Evolutionary conservation across 192 early-diverging fungal species (phyloP).

Genomic region (Linderina pennispora): DNA sequence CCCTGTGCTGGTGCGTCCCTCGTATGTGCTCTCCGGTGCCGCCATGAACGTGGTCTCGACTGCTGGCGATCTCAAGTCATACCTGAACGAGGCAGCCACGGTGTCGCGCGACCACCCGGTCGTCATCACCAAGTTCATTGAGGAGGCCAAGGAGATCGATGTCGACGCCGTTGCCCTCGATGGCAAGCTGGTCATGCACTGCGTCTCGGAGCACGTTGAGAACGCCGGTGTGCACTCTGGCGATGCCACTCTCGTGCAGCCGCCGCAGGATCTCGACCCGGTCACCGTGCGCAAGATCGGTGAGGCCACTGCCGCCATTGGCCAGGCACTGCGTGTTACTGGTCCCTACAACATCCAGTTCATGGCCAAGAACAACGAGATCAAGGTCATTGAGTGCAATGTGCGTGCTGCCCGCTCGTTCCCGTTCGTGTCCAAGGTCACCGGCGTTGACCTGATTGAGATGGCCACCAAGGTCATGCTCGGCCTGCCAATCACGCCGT

Average conservation of each 20-base stretch:
- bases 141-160: slow-evolving; percentile 98
- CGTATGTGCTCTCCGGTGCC: slow-evolving; percentile 97
- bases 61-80: slow-evolving; percentile 72
- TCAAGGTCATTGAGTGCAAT: slow-evolving; percentile 99
- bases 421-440: slow-evolving; percentile 97
- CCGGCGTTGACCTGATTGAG: slow-evolving; percentile 92
- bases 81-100: slow-evolving; percentile 82
- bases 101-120: slow-evolving; percentile 94
- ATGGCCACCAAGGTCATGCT: slow-evolving; percentile 95
- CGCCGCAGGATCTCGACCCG: slow-evolving; percentile 92
- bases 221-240: slow-evolving; percentile 99
- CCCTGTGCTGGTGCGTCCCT: slow-evolving; percentile 95
- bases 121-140: slow-evolving; percentile 97
- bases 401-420: slow-evolving; percentile 94
- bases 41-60: slow-evolving; percentile 97
- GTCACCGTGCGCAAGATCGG: slow-evolving; percentile 93
- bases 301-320: slow-evolving; percentile 87
- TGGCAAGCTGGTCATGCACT: slow-evolving; percentile 91
- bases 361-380: slow-evolving; percentile 98
- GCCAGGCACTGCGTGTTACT: slow-evolving; percentile 89
- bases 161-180: slow-evolving; percentile 96
- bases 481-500: slow-evolving; percentile 70
- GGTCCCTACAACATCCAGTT: slow-evolving; percentile 99
- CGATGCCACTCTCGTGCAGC: slow-evolving; percentile 92
- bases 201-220: slow-evolving; percentile 97